phyloP scores from a whole-genome alignment of 169 alveolate genomes.

The Cryptosporidium andersoni region DNA sequence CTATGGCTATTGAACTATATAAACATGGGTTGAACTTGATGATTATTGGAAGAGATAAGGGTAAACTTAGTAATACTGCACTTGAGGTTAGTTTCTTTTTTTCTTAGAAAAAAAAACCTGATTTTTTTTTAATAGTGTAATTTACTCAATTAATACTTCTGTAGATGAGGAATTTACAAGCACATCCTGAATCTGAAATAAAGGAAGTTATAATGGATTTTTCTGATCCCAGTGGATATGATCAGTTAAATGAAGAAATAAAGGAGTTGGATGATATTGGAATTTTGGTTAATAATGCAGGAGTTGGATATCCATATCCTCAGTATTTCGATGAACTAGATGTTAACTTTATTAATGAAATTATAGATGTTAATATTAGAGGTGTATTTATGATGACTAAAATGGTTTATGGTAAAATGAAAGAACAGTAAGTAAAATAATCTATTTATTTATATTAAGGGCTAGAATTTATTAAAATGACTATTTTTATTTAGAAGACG shows the following conservation, averaged over 20 bases:
- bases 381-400: slow-evolving; percentile 74
- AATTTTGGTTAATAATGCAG: slow-evolving; percentile 79
- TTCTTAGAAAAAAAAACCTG: not conserved
- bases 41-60: slow-evolving; percentile 59
- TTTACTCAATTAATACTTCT: not conserved
- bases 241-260: not conserved
- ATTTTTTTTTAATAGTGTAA: not conserved
- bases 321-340: slow-evolving; percentile 75
- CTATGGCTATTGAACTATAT: slow-evolving; percentile 76
- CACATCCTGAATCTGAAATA: slow-evolving; percentile 37
- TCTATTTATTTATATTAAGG: not conserved
- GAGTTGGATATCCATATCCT: slow-evolving; percentile 77
- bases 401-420: slow-evolving; percentile 70
- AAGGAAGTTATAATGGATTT: slow-evolving; percentile 36
- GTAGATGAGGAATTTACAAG: not conserved
- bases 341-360: slow-evolving; percentile 72
- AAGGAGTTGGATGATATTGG: slow-evolving; percentile 70
- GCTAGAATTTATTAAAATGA: not conserved
- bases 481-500: slow-evolving; percentile 1
- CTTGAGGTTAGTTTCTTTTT: slow-evolving; percentile 22
- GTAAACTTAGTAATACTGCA: slow-evolving; percentile 24
- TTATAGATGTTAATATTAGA: slow-evolving; percentile 75
- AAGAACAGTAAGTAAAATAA: slow-evolving; percentile 15
- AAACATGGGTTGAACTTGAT: slow-evolving; percentile 70
- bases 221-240: slow-evolving; percentile 18